Percentiles rank a stretch among this genome's conserved stretches.
Evolutionary conservation across 2,329 filamentous ascomycete species (phyloP).

Genomic region (Trichophyton verrucosum): DNA sequence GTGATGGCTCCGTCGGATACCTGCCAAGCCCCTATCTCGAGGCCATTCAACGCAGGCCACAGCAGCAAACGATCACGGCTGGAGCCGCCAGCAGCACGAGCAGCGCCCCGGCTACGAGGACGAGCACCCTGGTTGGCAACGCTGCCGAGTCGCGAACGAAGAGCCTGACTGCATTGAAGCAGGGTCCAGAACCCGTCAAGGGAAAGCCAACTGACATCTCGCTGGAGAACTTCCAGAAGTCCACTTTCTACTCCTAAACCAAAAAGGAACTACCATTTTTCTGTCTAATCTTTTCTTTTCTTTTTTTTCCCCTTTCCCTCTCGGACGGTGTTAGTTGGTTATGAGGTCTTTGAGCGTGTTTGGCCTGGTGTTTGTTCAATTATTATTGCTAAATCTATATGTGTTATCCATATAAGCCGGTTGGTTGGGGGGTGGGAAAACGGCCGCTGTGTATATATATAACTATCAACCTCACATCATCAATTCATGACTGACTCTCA

Average conservation of each 20-base stretch:
- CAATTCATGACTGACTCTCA: background rate
- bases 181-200: background rate
- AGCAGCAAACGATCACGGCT: constrained; percentile 32
- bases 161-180: constrained; percentile 1
- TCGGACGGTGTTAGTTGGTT: background rate
- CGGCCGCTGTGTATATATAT: background rate
- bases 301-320: background rate
- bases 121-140: constrained; percentile 1
- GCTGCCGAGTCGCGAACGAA: background rate
- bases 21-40: constrained; percentile 85
- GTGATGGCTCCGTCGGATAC: constrained; percentile 84
- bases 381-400: background rate
- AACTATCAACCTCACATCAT: background rate
- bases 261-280: background rate
- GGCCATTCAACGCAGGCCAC: constrained; percentile 47
- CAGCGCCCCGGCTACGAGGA: background rate
- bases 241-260: constrained; percentile 1
- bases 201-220: background rate
- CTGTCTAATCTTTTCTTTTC: background rate
- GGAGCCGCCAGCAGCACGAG: constrained; percentile 10
- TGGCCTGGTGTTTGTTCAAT: background rate
- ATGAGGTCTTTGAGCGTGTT: constrained; percentile 1
- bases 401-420: background rate
- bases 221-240: constrained; percentile 5
- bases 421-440: background rate